Percentiles rank a stretch among this genome's conserved stretches.
These are phyloP conservation scores for Globisporangium okanoganense DNA, from an alignment of 352 stramenopile species.

Conservation along the genomic window DNA sequence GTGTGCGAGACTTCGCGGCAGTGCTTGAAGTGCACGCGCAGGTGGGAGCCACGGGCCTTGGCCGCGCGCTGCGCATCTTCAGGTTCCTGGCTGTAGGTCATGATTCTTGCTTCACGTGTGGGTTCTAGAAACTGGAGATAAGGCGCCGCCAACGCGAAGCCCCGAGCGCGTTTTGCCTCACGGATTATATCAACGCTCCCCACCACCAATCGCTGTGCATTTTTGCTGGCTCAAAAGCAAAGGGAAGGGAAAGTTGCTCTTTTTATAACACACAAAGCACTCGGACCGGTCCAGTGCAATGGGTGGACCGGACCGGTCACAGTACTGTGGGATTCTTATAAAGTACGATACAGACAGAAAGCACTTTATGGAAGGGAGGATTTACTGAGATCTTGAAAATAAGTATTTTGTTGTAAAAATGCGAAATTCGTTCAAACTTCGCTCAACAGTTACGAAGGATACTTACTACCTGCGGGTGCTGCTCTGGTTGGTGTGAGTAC, in stretches of 20 bases:
- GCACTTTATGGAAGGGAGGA: too few species aligned
- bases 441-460: too few species aligned
- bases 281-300: too few species aligned
- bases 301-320: background rate
- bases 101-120: conserved; percentile 76
- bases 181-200: conserved; percentile 11
- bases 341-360: too few species aligned
- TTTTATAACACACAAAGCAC: background rate
- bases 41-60: conserved; percentile 96
- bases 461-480: too few species aligned
- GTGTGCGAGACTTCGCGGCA: conserved; percentile 97
- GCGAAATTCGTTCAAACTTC: too few species aligned
- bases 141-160: too few species aligned
- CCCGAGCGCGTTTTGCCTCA: background rate
- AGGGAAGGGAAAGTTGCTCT: background rate
- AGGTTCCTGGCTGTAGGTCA: conserved; percentile 90
- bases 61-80: conserved; percentile 84
- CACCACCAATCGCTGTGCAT: conserved; percentile 60
- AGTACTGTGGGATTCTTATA: too few species aligned
- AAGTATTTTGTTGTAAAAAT: too few species aligned
- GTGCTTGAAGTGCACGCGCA: conserved; percentile 99
- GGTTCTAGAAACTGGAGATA: conserved; percentile 56
- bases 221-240: background rate
- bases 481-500: too few species aligned
- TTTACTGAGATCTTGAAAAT: too few species aligned